These are phyloP conservation scores for Pilatotrama ljubarskyi DNA, from an alignment of 768 basidiomycete genomes.

Conservation along the genomic window DNA sequence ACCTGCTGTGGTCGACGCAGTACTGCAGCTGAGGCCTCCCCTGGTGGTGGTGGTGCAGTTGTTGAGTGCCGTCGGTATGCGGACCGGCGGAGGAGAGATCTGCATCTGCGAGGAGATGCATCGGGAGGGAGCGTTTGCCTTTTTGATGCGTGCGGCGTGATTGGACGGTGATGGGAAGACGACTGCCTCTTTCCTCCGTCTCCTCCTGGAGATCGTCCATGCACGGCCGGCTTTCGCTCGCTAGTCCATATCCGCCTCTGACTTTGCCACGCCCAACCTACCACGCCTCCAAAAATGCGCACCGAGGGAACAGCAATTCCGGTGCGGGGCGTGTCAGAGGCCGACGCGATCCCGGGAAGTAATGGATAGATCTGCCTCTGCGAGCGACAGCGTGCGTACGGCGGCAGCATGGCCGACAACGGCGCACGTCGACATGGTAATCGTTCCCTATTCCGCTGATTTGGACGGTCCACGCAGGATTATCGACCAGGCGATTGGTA, in stretches of 20 bases:
- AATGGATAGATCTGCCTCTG: neutral
- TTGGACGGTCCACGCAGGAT: neutral
- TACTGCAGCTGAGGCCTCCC: neutral
- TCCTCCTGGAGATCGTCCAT: neutral
- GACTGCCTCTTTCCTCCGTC: neutral
- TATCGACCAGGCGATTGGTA: neutral
- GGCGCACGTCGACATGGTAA: constrained; percentile 20
- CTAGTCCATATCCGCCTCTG: neutral
- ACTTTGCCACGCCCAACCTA: constrained; percentile 2
- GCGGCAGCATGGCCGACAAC: constrained; percentile 8
- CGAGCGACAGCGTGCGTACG: constrained; percentile 1
- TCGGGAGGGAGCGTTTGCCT: constrained; percentile 4
- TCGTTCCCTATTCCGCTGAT: constrained; percentile 14
- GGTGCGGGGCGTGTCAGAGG: neutral
- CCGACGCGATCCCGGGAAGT: neutral
- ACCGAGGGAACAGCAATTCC: neutral
- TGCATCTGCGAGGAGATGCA: constrained; percentile 1
- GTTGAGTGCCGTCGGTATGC: neutral
- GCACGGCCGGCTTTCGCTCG: neutral
- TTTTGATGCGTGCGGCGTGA: neutral
- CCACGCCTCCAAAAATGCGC: neutral
- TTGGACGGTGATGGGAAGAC: constrained; percentile 2
- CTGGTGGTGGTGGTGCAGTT: neutral
- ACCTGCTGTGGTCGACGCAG: neutral
- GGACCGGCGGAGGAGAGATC: neutral